Conservation (phyloP, 495 filamentous ascomycete species). For the Gamarada debralockiae region DNA sequence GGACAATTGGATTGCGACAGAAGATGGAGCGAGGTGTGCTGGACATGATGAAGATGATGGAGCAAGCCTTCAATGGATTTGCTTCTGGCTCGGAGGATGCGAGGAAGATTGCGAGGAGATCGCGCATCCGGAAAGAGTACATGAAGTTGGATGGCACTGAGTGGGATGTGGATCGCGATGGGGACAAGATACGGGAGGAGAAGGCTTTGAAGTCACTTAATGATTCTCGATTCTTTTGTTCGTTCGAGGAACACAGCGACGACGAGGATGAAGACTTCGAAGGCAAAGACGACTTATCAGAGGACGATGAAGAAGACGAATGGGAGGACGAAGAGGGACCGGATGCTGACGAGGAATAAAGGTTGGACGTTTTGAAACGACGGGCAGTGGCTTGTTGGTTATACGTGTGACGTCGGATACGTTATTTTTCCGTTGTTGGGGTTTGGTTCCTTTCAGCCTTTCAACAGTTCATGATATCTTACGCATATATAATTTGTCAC, state of each 20-base stretch:
- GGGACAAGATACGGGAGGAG: background rate
- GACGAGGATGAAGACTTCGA: background rate
- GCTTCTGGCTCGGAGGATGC: background rate
- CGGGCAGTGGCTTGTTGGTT: no score
- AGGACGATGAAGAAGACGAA: conserved; percentile 2
- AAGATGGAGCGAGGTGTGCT: conserved; percentile 4
- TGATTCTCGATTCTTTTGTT: background rate
- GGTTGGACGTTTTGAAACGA: no score
- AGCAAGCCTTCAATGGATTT: conserved; percentile 2
- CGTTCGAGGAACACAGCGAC: conserved; percentile 1
- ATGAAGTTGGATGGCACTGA: background rate
- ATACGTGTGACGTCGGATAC: no score
- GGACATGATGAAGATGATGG: background rate
- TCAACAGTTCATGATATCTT: no score
- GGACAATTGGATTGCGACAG: background rate
- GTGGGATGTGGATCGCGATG: conserved; percentile 4
- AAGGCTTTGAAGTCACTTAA: background rate
- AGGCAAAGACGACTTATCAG: background rate
- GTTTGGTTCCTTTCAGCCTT: no score
- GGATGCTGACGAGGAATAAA: conserved; percentile 12
- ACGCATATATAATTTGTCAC: no score
- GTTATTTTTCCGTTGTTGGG: no score
- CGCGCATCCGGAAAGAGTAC: conserved; percentile 2
- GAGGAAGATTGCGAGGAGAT: conserved; percentile 4
- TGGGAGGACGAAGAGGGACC: conserved; percentile 1